Conservation (phyloP, 192 early-diverging fungal genomes). For the Mortierella antarctica region DNA sequence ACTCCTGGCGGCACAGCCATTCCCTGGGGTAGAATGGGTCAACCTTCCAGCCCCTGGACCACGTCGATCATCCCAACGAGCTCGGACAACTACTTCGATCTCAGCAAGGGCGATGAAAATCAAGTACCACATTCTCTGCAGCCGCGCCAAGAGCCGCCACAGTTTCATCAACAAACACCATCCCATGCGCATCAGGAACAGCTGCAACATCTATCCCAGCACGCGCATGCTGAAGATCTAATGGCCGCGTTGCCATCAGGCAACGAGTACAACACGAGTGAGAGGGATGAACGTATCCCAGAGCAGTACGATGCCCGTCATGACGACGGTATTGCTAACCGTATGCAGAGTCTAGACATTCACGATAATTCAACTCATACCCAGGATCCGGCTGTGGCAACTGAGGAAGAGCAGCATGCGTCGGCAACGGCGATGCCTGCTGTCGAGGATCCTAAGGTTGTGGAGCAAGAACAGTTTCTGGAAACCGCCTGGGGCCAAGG, state of each 20-base stretch:
- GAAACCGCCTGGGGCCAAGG: background rate
- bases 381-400: too few species aligned
- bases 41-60: slow-evolving; percentile 45
- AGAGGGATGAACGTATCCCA: too few species aligned
- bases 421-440: too few species aligned
- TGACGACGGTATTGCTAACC: too few species aligned
- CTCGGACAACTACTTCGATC: slow-evolving; percentile 47
- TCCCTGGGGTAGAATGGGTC: slow-evolving; percentile 45
- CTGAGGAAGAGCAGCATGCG: too few species aligned
- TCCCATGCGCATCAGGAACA: slow-evolving; percentile 37
- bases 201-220: slow-evolving; percentile 43
- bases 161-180: slow-evolving; percentile 4
- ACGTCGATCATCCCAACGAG: slow-evolving; percentile 38
- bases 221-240: slow-evolving; percentile 37
- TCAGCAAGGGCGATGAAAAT: slow-evolving; percentile 22
- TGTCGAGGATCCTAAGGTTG: background rate
- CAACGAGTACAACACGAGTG: too few species aligned
- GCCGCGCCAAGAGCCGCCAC: slow-evolving; percentile 24
- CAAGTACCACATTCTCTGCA: slow-evolving; percentile 31
- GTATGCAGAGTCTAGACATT: too few species aligned
- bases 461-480: background rate
- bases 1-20: slow-evolving; percentile 47
- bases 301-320: too few species aligned
- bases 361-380: too few species aligned
- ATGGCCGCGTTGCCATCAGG: slow-evolving; percentile 21